Evolutionary conservation across 345 rosid genomes (phyloP), one percentile per base, ranked within the genome.

Genomic region (Turritis glabra): DNA sequence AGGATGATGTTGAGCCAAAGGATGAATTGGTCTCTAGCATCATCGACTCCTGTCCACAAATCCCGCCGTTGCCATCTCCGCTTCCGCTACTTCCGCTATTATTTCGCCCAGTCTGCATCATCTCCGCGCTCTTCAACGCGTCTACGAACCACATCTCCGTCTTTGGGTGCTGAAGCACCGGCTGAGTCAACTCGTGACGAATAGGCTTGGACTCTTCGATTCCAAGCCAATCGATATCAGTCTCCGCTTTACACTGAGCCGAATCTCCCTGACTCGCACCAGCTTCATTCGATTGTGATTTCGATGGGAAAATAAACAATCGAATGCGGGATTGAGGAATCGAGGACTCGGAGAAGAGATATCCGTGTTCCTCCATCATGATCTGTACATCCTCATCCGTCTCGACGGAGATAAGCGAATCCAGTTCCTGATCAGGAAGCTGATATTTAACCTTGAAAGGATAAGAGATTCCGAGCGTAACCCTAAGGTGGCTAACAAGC

Each of bases 71-170:
- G 37, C 62, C 91, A 4, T 85, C 87, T 11, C 85, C 88, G 26
- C 81, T 53, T 15, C 77, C 77, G 44, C 59, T 58, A 18, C 74
- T 71, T 1, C 33, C 75, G 41, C 72, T 71, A 35, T 74, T 67
- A 35, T 54, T 69, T 33, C 70, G 69, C 57, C 70, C 67, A 53
- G 73, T 69, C 74, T 80, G 83, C 84, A 81, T 74, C 67, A 81
- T 81, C 81, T 81, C 83, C 12, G 87, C 83, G 58, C 85, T 81
- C 80, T 84, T 87, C 66, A 92, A 80, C 47, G 88, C 94, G 68
- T 92, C 98, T 26, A 80, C 83, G 64, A 92, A 90, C 96, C 94
- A 92, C 41, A 78, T 65, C 72, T 90, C 98, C 2, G 90, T 87
- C 85, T 83, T 92, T 2, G 96, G 96, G 22, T 90, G 91, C 61